These are phyloP conservation scores for Diaporthe humulicola DNA, from an alignment of 2,329 filamentous ascomycete species.

Conservation along the genomic window DNA sequence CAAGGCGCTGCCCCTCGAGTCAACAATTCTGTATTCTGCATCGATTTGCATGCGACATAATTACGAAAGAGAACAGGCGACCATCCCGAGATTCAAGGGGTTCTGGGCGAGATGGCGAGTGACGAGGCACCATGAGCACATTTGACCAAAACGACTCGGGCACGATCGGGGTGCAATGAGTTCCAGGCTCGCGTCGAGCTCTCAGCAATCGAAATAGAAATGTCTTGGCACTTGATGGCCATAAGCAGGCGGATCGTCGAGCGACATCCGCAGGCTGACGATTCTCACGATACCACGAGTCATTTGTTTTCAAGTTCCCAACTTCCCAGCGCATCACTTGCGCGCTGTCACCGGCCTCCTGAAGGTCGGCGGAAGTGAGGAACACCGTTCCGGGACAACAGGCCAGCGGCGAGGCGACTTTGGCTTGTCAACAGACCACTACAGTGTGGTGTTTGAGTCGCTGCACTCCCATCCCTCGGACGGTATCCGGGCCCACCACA, in stretches of 20 bases:
- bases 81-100: conserved; percentile 27
- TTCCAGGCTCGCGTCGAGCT: conserved; percentile 18
- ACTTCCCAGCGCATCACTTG: conserved; percentile 16
- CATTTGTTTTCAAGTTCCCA: conserved; percentile 22
- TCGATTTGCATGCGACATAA: conserved; percentile 16
- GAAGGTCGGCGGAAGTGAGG: conserved; percentile 27
- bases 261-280: conserved; percentile 18
- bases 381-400: conserved; percentile 14
- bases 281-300: conserved; percentile 33
- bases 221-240: conserved; percentile 13
- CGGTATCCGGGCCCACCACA: conserved; percentile 31
- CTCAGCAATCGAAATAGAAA: conserved; percentile 24
- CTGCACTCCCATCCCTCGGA: conserved; percentile 34
- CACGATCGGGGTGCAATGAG: background rate
- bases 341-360: conserved; percentile 28
- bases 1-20: conserved; percentile 5
- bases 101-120: conserved; percentile 23
- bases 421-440: conserved; percentile 31
- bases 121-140: conserved; percentile 20
- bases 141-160: conserved; percentile 14
- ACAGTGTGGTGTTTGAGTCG: conserved; percentile 36
- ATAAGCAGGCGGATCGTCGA: conserved; percentile 25
- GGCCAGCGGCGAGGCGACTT: conserved; percentile 20
- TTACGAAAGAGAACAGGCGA: conserved; percentile 23
- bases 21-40: conserved; percentile 18